phyloP scores from a whole-genome alignment of 1,284 basidiomycete species.

The Moesziomyces globuligerus region DNA sequence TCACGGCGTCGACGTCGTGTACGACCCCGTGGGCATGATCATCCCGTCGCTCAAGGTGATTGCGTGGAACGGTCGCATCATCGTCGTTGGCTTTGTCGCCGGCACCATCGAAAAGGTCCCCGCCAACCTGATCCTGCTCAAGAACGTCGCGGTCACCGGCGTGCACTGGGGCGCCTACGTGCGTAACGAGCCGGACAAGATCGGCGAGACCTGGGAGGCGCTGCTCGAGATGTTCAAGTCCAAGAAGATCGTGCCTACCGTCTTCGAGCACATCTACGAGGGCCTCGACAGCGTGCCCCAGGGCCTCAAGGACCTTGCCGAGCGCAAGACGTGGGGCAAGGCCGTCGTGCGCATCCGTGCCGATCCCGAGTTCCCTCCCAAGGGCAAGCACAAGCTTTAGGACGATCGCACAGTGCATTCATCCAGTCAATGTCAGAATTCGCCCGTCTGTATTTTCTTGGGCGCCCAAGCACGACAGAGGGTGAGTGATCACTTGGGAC shows the following conservation, averaged over 20 bases:
- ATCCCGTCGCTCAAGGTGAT: constrained; percentile 70
- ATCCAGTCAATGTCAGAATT: too few relatives aligned
- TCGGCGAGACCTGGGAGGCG: constrained; percentile 78
- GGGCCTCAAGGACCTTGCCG: constrained; percentile 72
- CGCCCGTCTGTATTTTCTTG: too few relatives aligned
- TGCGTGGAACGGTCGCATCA: constrained; percentile 88
- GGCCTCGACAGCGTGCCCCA: constrained; percentile 77
- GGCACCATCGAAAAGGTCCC: constrained; percentile 63
- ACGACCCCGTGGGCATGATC: constrained; percentile 63
- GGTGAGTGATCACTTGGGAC: constrained; percentile 2
- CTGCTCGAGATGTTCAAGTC: constrained; percentile 79
- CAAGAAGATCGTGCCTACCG: constrained; percentile 77
- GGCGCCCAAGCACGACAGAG: background rate
- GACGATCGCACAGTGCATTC: background rate
- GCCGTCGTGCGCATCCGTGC: constrained; percentile 75
- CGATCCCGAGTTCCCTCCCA: constrained; percentile 49
- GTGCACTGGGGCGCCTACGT: constrained; percentile 58
- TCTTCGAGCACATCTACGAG: constrained; percentile 78
- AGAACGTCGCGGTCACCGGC: constrained; percentile 75
- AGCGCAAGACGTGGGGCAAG: constrained; percentile 92
- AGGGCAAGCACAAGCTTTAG: constrained; percentile 52
- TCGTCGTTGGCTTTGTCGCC: constrained; percentile 79
- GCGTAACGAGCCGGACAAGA: constrained; percentile 74
- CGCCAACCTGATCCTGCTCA: constrained; percentile 85
- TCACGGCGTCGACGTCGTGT: constrained; percentile 72